phyloP scores from a whole-genome alignment of 2,329 filamentous ascomycete species.

The Emmonsia crescens region DNA sequence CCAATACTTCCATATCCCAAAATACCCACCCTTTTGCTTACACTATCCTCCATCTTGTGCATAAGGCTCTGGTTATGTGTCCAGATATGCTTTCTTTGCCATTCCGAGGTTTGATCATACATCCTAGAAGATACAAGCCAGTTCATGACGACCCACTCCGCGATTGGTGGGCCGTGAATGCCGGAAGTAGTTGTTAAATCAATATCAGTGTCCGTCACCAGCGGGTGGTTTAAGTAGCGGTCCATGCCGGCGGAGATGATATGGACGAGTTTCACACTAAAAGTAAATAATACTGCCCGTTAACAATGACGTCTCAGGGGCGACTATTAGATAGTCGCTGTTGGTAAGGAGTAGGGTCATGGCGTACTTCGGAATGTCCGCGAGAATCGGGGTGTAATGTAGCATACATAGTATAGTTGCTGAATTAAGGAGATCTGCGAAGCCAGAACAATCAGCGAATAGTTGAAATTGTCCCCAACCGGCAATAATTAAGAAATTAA shows the following conservation, averaged over 20 bases:
- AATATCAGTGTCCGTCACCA: constrained; percentile 43
- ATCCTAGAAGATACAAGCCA: constrained; percentile 47
- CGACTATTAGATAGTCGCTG: neutral
- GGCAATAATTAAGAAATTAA: neutral
- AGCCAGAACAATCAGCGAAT: neutral
- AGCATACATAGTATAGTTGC: constrained; percentile 41
- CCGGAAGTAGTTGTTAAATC: constrained; percentile 45
- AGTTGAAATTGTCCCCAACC: neutral
- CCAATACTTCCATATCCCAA: constrained; percentile 54
- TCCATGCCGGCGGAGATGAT: constrained; percentile 49
- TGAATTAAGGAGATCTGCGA: constrained; percentile 30
- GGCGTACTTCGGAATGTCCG: constrained; percentile 19
- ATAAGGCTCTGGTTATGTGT: constrained; percentile 23
- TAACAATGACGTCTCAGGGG: neutral
- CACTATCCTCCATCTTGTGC: constrained; percentile 40
- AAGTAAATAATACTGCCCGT: constrained; percentile 4
- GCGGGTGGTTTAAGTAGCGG: constrained; percentile 41
- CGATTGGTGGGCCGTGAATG: constrained; percentile 53
- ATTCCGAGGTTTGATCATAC: constrained; percentile 44
- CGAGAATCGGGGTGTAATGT: constrained; percentile 27
- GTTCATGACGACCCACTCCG: constrained; percentile 57
- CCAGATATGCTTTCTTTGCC: constrained; percentile 49
- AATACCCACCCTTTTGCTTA: constrained; percentile 49
- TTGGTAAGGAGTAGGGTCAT: neutral
- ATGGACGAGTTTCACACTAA: constrained; percentile 42